Percentiles rank a stretch among this genome's conserved stretches.
Evolutionary conservation across 1,284 basidiomycete genomes (phyloP).

Genomic region (Ganoderma lingzhi): DNA sequence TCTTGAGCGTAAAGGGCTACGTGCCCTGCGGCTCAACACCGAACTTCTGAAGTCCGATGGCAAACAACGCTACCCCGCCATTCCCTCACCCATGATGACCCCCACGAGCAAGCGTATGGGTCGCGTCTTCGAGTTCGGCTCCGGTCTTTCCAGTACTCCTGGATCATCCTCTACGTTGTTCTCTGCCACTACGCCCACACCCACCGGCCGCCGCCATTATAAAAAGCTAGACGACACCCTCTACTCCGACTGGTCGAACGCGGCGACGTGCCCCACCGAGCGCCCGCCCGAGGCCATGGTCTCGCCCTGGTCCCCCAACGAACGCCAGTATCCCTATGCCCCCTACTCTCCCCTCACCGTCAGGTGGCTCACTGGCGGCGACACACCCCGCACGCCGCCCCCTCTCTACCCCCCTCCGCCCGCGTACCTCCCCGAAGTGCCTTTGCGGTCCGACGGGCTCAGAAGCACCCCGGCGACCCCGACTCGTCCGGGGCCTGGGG

Average conservation of each 20-base stretch:
- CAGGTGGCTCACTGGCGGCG: conserved; percentile 2
- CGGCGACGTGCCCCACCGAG: conserved; percentile 25
- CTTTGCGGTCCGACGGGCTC: conserved; percentile 19
- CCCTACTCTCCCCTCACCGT: conserved; percentile 13
- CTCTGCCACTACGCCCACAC: conserved; percentile 24
- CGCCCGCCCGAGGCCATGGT: conserved; percentile 34
- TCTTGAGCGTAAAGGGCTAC: conserved; percentile 23
- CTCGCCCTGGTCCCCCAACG: conserved; percentile 41
- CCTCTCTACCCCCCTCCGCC: conserved; percentile 35
- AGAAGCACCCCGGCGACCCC: conserved; percentile 18
- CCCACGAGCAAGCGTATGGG: conserved; percentile 27
- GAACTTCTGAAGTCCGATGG: conserved; percentile 6
- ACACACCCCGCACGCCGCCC: conserved; percentile 30
- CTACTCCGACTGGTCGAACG: conserved; percentile 30
- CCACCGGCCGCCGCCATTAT: conserved; percentile 31
- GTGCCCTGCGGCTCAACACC: conserved; percentile 23
- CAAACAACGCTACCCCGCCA: conserved; percentile 24
- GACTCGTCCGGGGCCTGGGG: neutral
- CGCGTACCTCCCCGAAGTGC: conserved; percentile 33
- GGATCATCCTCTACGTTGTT: conserved; percentile 9
- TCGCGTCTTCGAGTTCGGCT: conserved; percentile 31
- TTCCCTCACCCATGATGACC: conserved; percentile 13
- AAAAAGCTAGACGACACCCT: conserved; percentile 33
- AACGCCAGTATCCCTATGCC: conserved; percentile 35
- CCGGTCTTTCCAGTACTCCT: conserved; percentile 12